Evolutionary conservation across 78 protist species (phyloP).

Genomic region (Anaeramoeba flamelloides): DNA sequence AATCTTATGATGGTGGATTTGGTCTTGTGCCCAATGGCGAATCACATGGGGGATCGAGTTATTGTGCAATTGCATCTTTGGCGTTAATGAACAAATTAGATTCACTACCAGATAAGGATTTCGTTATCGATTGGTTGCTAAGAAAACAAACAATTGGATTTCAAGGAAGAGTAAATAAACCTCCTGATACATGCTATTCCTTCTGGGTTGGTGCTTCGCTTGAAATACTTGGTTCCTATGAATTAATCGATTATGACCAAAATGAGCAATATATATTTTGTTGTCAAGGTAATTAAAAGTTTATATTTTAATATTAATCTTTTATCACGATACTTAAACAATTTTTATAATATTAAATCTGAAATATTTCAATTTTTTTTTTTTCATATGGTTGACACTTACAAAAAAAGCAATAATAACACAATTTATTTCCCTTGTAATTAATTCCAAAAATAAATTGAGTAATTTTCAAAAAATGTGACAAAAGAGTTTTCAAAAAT

Average conservation of each 20-base stretch:
- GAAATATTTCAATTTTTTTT: too few relatives aligned
- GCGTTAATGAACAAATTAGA: not conserved
- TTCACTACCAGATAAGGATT: too few relatives aligned
- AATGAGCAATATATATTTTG: not conserved
- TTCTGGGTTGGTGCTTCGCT: slow-evolving; percentile 26
- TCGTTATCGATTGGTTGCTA: not conserved
- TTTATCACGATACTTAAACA: too few relatives aligned
- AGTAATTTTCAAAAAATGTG: too few relatives aligned
- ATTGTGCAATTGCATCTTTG: slow-evolving; percentile 22
- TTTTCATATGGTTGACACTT: too few relatives aligned
- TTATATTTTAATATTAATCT: too few relatives aligned
- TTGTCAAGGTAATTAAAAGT: not conserved
- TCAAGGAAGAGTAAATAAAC: slow-evolving; percentile 21
- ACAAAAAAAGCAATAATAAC: too few relatives aligned
- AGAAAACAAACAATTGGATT: slow-evolving; percentile 10
- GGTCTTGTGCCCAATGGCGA: slow-evolving; percentile 15
- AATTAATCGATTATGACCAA: not conserved
- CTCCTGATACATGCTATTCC: slow-evolving; percentile 28
- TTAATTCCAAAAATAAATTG: too few relatives aligned
- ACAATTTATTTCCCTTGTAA: too few relatives aligned
- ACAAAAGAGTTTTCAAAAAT: too few relatives aligned
- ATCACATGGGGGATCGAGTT: slow-evolving; percentile 27
- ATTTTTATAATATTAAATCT: too few relatives aligned
- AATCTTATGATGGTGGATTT: slow-evolving; percentile 18
- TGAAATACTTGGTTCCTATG: not conserved